Evolutionary conservation across 148 eudicot genomes (phyloP).

Genomic region (Camellia sinensis): DNA sequence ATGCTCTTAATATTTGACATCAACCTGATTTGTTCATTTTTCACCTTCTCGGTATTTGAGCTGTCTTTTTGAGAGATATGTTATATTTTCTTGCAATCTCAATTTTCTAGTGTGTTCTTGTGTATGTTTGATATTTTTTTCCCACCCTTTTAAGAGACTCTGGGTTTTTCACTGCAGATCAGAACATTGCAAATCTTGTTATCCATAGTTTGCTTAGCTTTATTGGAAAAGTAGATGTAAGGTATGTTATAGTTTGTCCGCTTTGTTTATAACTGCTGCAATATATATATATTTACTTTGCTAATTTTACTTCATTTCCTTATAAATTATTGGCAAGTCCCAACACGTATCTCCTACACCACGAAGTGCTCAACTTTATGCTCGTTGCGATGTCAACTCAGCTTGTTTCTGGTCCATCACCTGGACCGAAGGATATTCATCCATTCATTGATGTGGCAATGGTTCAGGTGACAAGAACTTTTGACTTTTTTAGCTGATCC

Average conservation of each 20-base stretch:
- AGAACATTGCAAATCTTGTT: constrained; percentile 46
- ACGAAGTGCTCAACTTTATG: constrained; percentile 76
- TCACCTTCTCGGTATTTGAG: background rate
- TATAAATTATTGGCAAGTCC: constrained; percentile 41
- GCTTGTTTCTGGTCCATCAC: constrained; percentile 83
- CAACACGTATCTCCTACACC: constrained; percentile 64
- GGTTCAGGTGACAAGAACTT: constrained; percentile 54
- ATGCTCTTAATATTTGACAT: background rate
- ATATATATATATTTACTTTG: background rate
- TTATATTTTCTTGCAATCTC: background rate
- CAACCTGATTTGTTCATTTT: background rate
- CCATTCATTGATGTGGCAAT: constrained; percentile 75
- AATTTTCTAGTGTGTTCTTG: background rate
- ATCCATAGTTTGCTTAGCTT: constrained; percentile 56
- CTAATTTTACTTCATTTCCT: constrained; percentile 28
- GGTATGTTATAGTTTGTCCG: constrained; percentile 40
- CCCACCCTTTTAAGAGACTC: background rate
- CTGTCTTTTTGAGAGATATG: background rate
- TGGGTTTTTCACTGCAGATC: constrained; percentile 43
- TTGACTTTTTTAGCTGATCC: background rate
- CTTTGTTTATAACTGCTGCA: constrained; percentile 3
- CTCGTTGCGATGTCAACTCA: constrained; percentile 83
- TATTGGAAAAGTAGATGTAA: constrained; percentile 69
- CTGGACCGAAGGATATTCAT: constrained; percentile 67
- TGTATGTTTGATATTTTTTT: background rate